phyloP scores from a whole-genome alignment of 2,329 filamentous ascomycete species.

The Graphiopsis chlorocephala region DNA sequence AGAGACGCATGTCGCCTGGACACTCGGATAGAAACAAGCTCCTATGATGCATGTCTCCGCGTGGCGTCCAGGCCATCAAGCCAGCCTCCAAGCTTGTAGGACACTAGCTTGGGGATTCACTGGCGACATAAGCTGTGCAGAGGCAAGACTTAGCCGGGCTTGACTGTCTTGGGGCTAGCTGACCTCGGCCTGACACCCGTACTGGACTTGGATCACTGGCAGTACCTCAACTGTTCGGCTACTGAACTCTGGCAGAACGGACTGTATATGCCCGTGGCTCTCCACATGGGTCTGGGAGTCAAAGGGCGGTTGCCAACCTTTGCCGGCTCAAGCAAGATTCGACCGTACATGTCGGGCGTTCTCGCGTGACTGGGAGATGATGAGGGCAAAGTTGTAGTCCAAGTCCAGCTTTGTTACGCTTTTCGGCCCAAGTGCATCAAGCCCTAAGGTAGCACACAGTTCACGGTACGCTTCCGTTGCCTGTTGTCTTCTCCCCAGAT shows the following conservation, averaged over 20 bases:
- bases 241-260: conserved; percentile 1
- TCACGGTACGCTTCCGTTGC: neutral
- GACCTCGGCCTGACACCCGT: neutral
- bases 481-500: neutral
- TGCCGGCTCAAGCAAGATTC: neutral
- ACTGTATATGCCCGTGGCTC: neutral
- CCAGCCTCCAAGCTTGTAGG: neutral
- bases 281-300: neutral
- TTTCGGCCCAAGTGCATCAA: neutral
- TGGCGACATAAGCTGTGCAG: neutral
- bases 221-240: neutral
- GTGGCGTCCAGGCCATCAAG: neutral
- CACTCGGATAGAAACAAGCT: neutral
- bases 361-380: neutral
- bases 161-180: neutral
- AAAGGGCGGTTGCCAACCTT: neutral
- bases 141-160: neutral
- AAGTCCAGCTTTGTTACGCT: neutral
- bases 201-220: neutral
- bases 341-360: neutral
- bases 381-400: neutral
- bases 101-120: neutral
- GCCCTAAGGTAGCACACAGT: neutral
- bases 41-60: neutral
- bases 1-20: neutral